Evolutionary conservation across 2,329 filamentous ascomycete species (phyloP).

Genomic region (Fusarium penzigii): DNA sequence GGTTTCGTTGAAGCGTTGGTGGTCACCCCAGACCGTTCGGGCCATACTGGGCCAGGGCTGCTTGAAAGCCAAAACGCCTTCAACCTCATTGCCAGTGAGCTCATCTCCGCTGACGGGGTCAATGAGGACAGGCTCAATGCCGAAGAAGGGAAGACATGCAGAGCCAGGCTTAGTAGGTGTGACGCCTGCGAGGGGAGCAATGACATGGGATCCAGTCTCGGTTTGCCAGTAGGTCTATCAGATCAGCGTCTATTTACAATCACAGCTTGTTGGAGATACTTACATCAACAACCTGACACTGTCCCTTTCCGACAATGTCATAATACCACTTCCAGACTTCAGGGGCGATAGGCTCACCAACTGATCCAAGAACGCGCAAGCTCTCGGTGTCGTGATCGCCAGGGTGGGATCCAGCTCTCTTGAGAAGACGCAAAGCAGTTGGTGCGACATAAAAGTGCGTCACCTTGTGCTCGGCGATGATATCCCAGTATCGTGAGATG

Average conservation of each 20-base stretch:
- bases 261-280: slow-evolving; percentile 41
- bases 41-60: slow-evolving; percentile 96
- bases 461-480: slow-evolving; percentile 84
- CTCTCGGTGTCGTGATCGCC: slow-evolving; percentile 75
- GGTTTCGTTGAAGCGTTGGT: slow-evolving; percentile 95
- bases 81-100: slow-evolving; percentile 85
- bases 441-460: slow-evolving; percentile 96
- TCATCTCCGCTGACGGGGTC: slow-evolving; percentile 89
- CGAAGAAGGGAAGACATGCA: slow-evolving; percentile 94
- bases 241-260: neutral
- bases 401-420: slow-evolving; percentile 86
- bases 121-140: slow-evolving; percentile 90
- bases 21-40: slow-evolving; percentile 91
- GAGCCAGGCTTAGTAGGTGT: slow-evolving; percentile 93
- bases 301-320: slow-evolving; percentile 83
- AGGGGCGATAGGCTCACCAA: slow-evolving; percentile 93
- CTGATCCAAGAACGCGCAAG: slow-evolving; percentile 82
- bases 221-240: slow-evolving; percentile 95
- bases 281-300: slow-evolving; percentile 88
- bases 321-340: slow-evolving; percentile 99
- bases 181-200: slow-evolving; percentile 84
- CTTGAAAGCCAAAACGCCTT: slow-evolving; percentile 92
- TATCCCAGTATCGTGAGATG: slow-evolving; percentile 95
- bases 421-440: slow-evolving; percentile 83
- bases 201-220: slow-evolving; percentile 90